Conservation (phyloP, 768 basidiomycete species). For the Phaffia tasmanica region DNA sequence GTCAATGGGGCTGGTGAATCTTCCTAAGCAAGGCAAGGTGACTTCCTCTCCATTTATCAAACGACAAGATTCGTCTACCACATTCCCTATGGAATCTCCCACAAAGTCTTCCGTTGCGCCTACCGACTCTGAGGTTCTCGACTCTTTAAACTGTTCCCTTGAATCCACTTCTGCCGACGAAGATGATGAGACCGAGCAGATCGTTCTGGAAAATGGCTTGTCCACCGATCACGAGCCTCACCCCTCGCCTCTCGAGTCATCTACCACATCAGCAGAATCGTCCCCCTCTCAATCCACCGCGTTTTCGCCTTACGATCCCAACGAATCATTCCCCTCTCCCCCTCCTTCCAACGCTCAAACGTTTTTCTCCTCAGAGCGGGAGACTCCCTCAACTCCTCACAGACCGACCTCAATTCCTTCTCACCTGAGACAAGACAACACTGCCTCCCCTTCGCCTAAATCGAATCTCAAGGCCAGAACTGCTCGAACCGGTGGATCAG, state of each 20-base stretch:
- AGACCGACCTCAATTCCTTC: slow-evolving; percentile 1
- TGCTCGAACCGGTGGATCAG: slow-evolving; percentile 9
- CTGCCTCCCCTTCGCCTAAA: slow-evolving; percentile 18
- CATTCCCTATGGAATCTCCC: neutral
- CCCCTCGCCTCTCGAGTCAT: slow-evolving; percentile 16
- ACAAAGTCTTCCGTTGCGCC: neutral
- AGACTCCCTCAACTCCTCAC: neutral
- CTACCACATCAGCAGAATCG: neutral
- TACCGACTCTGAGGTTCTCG: neutral
- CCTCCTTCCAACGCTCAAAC: neutral
- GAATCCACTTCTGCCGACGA: neutral
- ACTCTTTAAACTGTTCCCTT: neutral
- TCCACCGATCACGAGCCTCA: slow-evolving; percentile 1
- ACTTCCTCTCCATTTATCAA: slow-evolving; percentile 25
- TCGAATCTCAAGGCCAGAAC: slow-evolving; percentile 20
- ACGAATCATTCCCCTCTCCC: neutral
- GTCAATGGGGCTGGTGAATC: slow-evolving; percentile 19
- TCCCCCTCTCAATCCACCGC: no score
- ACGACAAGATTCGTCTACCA: neutral
- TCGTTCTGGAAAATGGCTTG: neutral
- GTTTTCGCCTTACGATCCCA: neutral
- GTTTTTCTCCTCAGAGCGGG: neutral
- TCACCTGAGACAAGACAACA: neutral
- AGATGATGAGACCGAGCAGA: neutral
- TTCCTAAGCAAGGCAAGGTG: slow-evolving; percentile 14